Evolutionary conservation across 2,329 filamentous ascomycete genomes (phyloP).

Genomic region (Nothophoma quercina): DNA sequence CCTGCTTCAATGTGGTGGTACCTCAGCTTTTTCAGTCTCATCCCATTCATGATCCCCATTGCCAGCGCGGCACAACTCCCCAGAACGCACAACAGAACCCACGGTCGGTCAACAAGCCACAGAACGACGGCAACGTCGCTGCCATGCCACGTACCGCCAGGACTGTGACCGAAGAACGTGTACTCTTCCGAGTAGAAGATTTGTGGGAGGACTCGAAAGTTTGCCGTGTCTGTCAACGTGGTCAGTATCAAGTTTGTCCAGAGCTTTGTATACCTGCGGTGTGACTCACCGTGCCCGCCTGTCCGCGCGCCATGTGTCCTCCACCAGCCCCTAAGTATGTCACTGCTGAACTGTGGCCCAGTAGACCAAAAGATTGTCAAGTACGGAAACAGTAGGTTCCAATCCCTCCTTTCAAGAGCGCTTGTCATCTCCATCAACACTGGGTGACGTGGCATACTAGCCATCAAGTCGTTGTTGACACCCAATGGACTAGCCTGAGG

Average conservation of each 20-base stretch:
- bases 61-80: neutral
- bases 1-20: neutral
- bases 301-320: neutral
- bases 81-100: conserved; percentile 10
- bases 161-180: conserved; percentile 42
- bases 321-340: conserved; percentile 36
- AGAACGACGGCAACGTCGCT: conserved; percentile 37
- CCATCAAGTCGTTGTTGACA: conserved; percentile 36
- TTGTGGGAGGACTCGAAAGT: conserved; percentile 32
- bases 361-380: conserved; percentile 43
- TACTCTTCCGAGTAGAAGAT: conserved; percentile 41
- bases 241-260: neutral
- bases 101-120: conserved; percentile 32
- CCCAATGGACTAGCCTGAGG: conserved; percentile 29
- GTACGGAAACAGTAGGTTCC: conserved; percentile 33
- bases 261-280: too few relatives aligned
- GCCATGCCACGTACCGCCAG: conserved; percentile 44
- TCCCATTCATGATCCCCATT: neutral
- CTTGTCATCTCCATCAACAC: conserved; percentile 30
- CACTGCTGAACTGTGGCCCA: conserved; percentile 37
- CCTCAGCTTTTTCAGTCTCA: neutral
- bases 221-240: conserved; percentile 2
- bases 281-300: neutral
- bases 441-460: conserved; percentile 28
- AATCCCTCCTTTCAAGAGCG: conserved; percentile 17